A percentile compares a stretch with the other conserved stretches of the same genome.
Evolutionary conservation across 805 yeast genomes (phyloP).

Genomic region (Hanseniaspora occidentalis): DNA sequence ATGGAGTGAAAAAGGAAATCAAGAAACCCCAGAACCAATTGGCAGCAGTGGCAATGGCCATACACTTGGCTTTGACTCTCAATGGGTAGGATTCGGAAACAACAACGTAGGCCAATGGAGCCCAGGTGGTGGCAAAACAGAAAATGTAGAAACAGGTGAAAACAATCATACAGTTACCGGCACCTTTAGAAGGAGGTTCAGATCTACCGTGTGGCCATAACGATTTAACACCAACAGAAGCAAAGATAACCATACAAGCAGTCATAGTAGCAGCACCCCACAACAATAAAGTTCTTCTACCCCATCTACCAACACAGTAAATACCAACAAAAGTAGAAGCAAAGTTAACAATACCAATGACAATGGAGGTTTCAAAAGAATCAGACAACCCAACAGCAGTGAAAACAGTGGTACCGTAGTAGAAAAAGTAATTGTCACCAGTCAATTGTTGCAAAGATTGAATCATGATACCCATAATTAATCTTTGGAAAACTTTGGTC

Average conservation of each 20-base stretch:
- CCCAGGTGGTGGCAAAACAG: conserved; percentile 69
- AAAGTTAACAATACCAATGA: conserved; percentile 49
- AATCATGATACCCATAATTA: conserved; percentile 39
- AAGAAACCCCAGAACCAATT: conserved; percentile 61
- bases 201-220: conserved; percentile 30
- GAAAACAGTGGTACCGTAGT: conserved; percentile 54
- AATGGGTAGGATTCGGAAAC: conserved; percentile 62
- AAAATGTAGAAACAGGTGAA: conserved; percentile 58
- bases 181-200: conserved; percentile 31
- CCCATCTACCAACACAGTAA: conserved; percentile 40
- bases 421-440: conserved; percentile 57
- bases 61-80: conserved; percentile 48
- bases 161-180: conserved; percentile 62
- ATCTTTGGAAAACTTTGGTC: conserved; percentile 42
- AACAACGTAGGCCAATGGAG: conserved; percentile 54
- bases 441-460: conserved; percentile 59
- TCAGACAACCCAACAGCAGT: conserved; percentile 48
- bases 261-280: conserved; percentile 39
- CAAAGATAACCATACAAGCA: conserved; percentile 35
- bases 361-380: conserved; percentile 46
- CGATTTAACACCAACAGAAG: conserved; percentile 48
- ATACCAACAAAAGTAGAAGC: conserved; percentile 44
- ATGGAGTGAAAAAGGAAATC: conserved; percentile 61
- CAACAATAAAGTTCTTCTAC: conserved; percentile 37
- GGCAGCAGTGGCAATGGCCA: conserved; percentile 47